A percentile compares a stretch with the other conserved stretches of the same genome.
phyloP scores from a whole-genome alignment of 2,329 filamentous ascomycete genomes.

The Trichoderma arundinaceum region DNA sequence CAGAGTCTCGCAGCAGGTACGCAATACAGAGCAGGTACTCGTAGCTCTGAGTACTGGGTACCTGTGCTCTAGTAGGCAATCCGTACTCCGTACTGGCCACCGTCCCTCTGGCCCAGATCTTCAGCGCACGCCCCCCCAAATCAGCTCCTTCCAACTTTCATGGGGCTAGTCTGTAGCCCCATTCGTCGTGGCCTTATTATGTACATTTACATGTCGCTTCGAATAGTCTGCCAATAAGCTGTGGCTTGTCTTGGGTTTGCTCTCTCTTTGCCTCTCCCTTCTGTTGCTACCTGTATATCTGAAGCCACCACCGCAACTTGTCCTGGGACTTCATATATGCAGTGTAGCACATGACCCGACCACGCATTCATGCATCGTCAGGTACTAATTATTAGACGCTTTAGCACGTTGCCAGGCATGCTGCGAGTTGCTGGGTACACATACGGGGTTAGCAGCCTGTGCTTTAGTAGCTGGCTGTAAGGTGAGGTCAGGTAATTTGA shows the following conservation, averaged over 20 bases:
- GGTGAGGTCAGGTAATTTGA: neutral
- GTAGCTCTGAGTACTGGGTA: no score
- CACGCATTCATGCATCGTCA: slow-evolving; percentile 54
- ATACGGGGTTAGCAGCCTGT: no score
- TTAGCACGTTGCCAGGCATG: slow-evolving; percentile 3
- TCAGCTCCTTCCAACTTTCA: slow-evolving; percentile 9
- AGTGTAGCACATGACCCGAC: slow-evolving; percentile 43
- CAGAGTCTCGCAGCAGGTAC: no score
- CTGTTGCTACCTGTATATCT: slow-evolving; percentile 10
- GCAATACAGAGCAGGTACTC: no score
- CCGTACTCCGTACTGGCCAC: no score
- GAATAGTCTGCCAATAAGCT: slow-evolving; percentile 12
- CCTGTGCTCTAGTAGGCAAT: no score
- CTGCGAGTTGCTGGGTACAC: neutral
- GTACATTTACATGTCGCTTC: slow-evolving; percentile 21
- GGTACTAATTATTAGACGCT: slow-evolving; percentile 10
- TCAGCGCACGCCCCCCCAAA: slow-evolving; percentile 19
- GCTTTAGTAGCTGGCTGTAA: neutral
- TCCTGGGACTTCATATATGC: slow-evolving; percentile 20
- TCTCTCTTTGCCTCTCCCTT: neutral
- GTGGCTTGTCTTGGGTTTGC: neutral
- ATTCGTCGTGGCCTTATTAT: no score
- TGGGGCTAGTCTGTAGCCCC: no score
- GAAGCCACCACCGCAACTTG: slow-evolving; percentile 6
- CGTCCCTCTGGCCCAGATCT: slow-evolving; percentile 26